Base-by-base conservation (phyloP, 768 basidiomycete genomes). In the Trametes sanguinea region DNA sequence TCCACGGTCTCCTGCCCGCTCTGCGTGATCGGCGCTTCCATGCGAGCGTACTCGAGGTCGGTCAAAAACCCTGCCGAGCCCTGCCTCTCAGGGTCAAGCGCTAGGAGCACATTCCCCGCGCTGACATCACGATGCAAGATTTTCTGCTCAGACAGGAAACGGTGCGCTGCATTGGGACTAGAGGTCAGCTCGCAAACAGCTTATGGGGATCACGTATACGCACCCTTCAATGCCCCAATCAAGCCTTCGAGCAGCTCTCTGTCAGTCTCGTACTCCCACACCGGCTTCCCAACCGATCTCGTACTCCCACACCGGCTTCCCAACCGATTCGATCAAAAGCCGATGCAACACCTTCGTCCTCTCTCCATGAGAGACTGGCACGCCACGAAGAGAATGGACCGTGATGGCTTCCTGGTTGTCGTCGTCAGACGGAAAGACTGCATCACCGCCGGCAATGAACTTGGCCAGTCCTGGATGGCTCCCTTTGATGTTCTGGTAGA, bases 111-210 rank as follows among this genome's bases (percentile, higher is more conserved):
- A 48, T 76, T 76, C 11, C 75, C 74, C 37, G 70, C 69, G 59
- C 73, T 77, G 51, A 76, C 62, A 48, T 77, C 73, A 3, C 73
- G 65, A 43, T 76, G 75, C 2, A 76, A 52, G 40, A 78, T 68
- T 0, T 69, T 69, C 9, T 69, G 64, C 32, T 67, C 51, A 35
- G 46, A 61, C 39, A 71, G 60, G 44, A 60, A 61, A 44, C 64
- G 27, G 58, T 73, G 69, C 35, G 64, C 71, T 72, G 35, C 35
- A 37, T 37, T 37, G 35, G 35, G 35, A 37, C 35, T 37, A 37
- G 35, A 37, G 35, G 35, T 37, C 35, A 37, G 35, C 1, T 2
- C 1, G 11, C 35, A 2, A 6, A 1, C 35, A 37, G 35, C 1
- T 37, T 2, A 37, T 37, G 6, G 35, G 1, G 35, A 37, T 37